Conservation (phyloP, 306 rosid species). For the Parietaria judaica region DNA sequence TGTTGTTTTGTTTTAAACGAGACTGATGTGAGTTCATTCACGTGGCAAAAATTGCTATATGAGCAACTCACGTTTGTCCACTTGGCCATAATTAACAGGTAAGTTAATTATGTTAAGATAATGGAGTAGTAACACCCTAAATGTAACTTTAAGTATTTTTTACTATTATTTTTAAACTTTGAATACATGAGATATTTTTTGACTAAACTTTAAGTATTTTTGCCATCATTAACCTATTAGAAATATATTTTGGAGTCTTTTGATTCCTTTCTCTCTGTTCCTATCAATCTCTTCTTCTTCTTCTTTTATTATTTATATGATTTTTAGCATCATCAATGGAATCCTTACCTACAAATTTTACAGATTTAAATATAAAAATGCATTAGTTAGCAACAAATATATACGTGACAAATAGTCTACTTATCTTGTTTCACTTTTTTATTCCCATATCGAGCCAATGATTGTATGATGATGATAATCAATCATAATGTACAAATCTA, state of each 20-base stretch:
- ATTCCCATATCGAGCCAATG: constrained; percentile 12
- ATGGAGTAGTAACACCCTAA: too few relatives aligned
- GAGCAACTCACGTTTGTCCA: too few relatives aligned
- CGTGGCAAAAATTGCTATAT: too few relatives aligned
- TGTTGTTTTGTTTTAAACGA: too few relatives aligned
- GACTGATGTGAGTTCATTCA: too few relatives aligned
- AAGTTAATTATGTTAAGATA: too few relatives aligned
- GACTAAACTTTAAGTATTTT: too few relatives aligned
- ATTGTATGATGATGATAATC: background rate
- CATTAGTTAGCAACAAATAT: constrained; percentile 14
- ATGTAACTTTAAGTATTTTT: too few relatives aligned
- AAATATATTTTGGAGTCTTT: constrained; percentile 15
- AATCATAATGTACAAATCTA: constrained; percentile 6
- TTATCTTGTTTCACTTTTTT: constrained; percentile 11
- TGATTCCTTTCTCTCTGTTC: constrained; percentile 12
- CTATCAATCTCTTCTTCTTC: constrained; percentile 6
- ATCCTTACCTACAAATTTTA: constrained; percentile 13
- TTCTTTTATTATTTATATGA: constrained; percentile 6
- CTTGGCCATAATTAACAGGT: too few relatives aligned
- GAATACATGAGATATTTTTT: too few relatives aligned
- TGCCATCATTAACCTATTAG: too few relatives aligned
- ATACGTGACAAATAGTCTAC: constrained; percentile 18
- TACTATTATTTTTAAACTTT: too few relatives aligned
- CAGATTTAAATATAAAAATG: background rate
- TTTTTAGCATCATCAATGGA: constrained; percentile 17